phyloP scores from a whole-genome alignment of 805 yeast species.

The Metschnikowia borealis region DNA sequence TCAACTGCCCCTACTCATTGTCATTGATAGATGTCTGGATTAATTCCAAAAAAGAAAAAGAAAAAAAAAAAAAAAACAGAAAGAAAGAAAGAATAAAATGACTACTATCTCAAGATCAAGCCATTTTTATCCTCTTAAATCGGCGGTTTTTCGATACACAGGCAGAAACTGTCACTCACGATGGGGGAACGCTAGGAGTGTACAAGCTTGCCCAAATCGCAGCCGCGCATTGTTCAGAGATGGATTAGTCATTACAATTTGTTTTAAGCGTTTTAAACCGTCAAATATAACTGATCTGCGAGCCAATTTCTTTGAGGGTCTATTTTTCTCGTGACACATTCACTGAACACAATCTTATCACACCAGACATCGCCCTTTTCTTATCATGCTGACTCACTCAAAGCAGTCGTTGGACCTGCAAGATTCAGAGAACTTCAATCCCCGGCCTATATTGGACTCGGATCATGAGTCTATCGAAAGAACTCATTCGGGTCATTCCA shows the following conservation, averaged over 20 bases:
- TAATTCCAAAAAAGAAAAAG: background rate
- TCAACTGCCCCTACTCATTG: background rate
- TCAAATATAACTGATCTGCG: background rate
- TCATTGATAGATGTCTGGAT: background rate
- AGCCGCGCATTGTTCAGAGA: background rate
- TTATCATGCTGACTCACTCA: constrained; percentile 7
- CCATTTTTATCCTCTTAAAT: background rate
- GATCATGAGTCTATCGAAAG: constrained; percentile 3
- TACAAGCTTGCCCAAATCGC: background rate
- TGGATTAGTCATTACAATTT: background rate
- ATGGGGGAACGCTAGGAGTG: background rate
- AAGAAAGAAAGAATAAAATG: background rate
- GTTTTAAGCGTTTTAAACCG: background rate
- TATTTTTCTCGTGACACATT: background rate
- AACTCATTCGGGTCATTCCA: constrained; percentile 4
- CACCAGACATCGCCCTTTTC: background rate
- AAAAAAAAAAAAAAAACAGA: too few species aligned
- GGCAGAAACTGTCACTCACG: background rate
- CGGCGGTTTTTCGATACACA: background rate
- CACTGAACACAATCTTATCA: background rate
- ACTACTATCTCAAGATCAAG: background rate
- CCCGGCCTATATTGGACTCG: constrained; percentile 6
- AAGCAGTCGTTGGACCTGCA: constrained; percentile 5
- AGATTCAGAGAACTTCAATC: constrained; percentile 7
- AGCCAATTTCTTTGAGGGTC: background rate